A percentile compares a stretch with the other conserved stretches of the same genome.
phyloP scores from a whole-genome alignment of 371 early-diverging fungal genomes.

The Mortierella sp. region DNA sequence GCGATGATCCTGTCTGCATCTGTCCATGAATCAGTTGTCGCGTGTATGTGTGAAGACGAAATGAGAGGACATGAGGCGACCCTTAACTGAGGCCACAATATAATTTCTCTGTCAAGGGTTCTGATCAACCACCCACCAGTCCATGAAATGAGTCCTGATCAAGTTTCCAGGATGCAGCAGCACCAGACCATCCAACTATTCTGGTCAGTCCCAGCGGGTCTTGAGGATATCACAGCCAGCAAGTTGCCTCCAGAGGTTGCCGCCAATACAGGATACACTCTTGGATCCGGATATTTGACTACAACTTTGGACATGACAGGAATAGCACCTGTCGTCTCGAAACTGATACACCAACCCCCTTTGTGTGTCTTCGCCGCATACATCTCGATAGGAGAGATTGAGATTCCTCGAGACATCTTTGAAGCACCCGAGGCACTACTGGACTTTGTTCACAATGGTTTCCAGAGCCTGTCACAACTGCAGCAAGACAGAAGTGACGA shows the following conservation, averaged over 20 bases:
- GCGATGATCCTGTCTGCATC: no score
- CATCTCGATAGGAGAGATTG: slow-evolving; percentile 21
- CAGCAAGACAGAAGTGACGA: neutral
- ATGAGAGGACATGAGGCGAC: no score
- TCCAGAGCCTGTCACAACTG: neutral
- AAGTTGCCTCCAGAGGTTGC: slow-evolving; percentile 18
- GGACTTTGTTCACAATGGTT: slow-evolving; percentile 6
- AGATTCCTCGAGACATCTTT: slow-evolving; percentile 23
- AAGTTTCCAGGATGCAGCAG: neutral
- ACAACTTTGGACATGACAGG: neutral
- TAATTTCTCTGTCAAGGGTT: no score
- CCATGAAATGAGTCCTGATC: no score
- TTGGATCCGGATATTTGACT: slow-evolving; percentile 31
- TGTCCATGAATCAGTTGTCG: no score
- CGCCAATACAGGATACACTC: slow-evolving; percentile 14
- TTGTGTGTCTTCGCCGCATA: slow-evolving; percentile 31
- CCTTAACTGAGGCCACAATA: no score
- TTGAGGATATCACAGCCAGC: slow-evolving; percentile 32
- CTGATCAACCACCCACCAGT: no score
- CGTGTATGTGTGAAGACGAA: no score
- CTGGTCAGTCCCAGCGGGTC: slow-evolving; percentile 35
- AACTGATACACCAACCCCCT: slow-evolving; percentile 33
- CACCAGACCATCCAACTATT: slow-evolving; percentile 11
- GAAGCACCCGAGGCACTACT: slow-evolving; percentile 12
- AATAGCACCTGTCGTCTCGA: neutral